Evolutionary conservation across 1,284 basidiomycete genomes (phyloP).

Genomic region (Volvariella surrecta): DNA sequence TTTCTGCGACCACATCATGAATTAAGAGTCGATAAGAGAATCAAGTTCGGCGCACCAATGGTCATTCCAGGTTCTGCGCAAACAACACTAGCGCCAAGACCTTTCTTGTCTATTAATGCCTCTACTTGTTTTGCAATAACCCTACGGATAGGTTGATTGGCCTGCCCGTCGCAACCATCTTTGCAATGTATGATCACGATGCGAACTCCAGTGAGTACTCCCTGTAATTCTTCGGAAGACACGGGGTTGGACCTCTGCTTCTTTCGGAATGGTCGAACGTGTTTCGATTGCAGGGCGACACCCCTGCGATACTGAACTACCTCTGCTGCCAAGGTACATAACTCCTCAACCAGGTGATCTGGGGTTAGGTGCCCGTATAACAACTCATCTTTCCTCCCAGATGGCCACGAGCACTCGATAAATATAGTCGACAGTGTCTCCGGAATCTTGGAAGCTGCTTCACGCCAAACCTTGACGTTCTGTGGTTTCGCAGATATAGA

Average conservation of each 20-base stretch:
- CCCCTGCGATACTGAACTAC: constrained; percentile 39
- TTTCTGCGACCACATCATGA: too few species aligned
- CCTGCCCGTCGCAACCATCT: constrained; percentile 39
- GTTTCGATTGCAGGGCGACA: constrained; percentile 10
- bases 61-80: constrained; percentile 65
- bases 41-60: constrained; percentile 44
- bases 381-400: constrained; percentile 46
- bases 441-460: constrained; percentile 62
- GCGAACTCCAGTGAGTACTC: constrained; percentile 46
- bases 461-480: constrained; percentile 61
- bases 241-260: constrained; percentile 33
- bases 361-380: constrained; percentile 77
- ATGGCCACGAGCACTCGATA: constrained; percentile 79
- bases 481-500: constrained; percentile 45
- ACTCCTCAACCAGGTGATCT: constrained; percentile 60
- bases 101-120: constrained; percentile 41
- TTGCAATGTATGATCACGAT: constrained; percentile 80
- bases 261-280: constrained; percentile 33
- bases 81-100: constrained; percentile 55
- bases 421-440: constrained; percentile 58
- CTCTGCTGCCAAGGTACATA: constrained; percentile 53
- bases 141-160: constrained; percentile 38
- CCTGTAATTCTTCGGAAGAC: constrained; percentile 32
- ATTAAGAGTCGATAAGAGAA: too few species aligned
- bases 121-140: constrained; percentile 59